These are phyloP conservation scores for Aspergillus oerlinghausenensis DNA, from an alignment of 2,329 filamentous ascomycete genomes.

Conservation along the genomic window DNA sequence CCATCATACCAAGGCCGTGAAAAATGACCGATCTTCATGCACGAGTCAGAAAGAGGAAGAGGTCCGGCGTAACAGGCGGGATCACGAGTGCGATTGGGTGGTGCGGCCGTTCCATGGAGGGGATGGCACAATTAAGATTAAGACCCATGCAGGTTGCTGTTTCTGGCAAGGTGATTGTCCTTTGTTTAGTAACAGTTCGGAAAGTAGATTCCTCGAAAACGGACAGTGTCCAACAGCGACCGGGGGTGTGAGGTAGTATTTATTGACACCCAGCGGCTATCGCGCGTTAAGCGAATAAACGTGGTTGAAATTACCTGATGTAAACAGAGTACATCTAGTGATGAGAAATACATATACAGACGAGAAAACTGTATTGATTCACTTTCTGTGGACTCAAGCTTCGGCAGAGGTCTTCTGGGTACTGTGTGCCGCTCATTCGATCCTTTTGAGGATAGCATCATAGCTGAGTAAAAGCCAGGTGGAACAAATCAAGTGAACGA, in stretches of 20 bases:
- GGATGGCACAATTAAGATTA: constrained; percentile 4
- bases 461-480: background rate
- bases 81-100: background rate
- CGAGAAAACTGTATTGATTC: background rate
- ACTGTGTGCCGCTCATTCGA: background rate
- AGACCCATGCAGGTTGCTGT: constrained; percentile 3
- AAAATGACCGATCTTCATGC: constrained; percentile 14
- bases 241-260: background rate
- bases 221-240: background rate
- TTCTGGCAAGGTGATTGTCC: constrained; percentile 2
- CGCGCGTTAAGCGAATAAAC: background rate
- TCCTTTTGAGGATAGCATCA: background rate
- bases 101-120: background rate
- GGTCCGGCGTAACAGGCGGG: constrained; percentile 1
- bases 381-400: background rate
- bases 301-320: background rate
- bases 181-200: constrained; percentile 3
- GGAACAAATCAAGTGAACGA: background rate
- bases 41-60: constrained; percentile 10
- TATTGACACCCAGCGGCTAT: background rate
- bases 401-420: background rate
- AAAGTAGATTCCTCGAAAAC: background rate
- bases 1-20: constrained; percentile 4
- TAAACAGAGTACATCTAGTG: background rate
- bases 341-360: background rate